Base-by-base conservation (phyloP, 2,329 filamentous ascomycete species). In the Trichoderma sp. region DNA sequence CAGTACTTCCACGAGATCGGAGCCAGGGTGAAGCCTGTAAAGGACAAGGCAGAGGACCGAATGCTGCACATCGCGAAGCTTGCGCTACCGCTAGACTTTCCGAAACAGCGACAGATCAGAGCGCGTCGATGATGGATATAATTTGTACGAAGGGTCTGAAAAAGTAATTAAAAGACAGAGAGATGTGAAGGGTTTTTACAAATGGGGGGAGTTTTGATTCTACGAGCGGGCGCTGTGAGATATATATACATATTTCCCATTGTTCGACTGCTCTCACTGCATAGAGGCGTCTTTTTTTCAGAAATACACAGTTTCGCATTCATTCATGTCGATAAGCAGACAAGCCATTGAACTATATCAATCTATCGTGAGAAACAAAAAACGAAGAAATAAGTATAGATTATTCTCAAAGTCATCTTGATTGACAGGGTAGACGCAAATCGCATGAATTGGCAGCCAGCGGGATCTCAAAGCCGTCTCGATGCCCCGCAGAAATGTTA, bases 21-120 rank as follows among this genome's bases (percentile, higher is more conserved):
- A 26, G 93, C 91, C 34, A 88, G 86, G 76, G 85, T 93, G 34
- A 89, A 86, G 79, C 83, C 85, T 75, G 85, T 88, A 72, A 86
- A 90, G 75, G 88, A 87, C 36, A 90, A 90, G 74, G 88, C 89
- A 70, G 89, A 89, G 71, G 89, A 90, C 73, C 86, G 82, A 72
- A 81, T 81, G 71, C 76, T 81, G 34, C 82, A 87, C 73, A 83
- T 95, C 64, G 94, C 92, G 14, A 90, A 90, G 76, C 83, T 98
- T 77, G 89, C 87, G 76, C 81, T 98, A 74, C 96, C 96, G 3
- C 83, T 98, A 61, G 87, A 91, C 72, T 98, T 98, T 80, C 96
- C 95, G 1, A 94, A 92, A 83, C 81, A 82, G 76, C 78, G 80
- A 66, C 77, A 79, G 28, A 79, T 81, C 68, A 68, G 65, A 21